Base-by-base conservation (phyloP, 2,329 filamentous ascomycete species). In the Fusarium miscanthi region DNA sequence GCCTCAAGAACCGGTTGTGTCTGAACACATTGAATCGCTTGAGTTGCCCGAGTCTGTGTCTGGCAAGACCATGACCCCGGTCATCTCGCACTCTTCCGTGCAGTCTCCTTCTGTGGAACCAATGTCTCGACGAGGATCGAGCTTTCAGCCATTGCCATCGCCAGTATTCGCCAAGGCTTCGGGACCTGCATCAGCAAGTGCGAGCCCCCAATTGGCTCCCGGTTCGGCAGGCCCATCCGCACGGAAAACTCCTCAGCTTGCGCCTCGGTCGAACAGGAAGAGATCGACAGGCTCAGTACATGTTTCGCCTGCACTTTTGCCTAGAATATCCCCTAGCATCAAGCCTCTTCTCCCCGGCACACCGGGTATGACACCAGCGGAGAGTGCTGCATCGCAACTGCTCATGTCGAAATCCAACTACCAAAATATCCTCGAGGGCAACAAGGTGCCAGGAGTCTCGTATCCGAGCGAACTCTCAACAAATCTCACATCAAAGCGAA, bases 331-430 rank as follows among this genome's bases (percentile, higher is more conserved):
- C 31, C 96, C 95, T 6, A 97, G 90, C 80, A 97, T 99, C 81
- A 97, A 97, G 80, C 95, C 96, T 14, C 82, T 98, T 27, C 87
- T 98, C 51, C 94, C 94, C 25, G 91, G 83, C 31, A 81, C 81
- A 1, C 78, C 84, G 8, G 86, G 86, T 6, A 82, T 86, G 63
- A 74, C 76, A n/a, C 85, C 87, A 3, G 85, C 85, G 8, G 89
- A 91, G 73, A 88, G 90, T 74, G 87, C 88, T 4, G 87, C 89
- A 1, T 91, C 89, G n/a, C 87, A 94, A 33, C 88, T 98, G 48
- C 87, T 99, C 33, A 93, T 95, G 40, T 94, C 93, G 21, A 98
- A 98, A 81, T 98, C 95, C 4, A 99, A 99, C 78, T 99, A 99
- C 78, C 95, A 98, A 78, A 97, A 98, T 77, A 96, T 99, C 41